These are phyloP conservation scores for Lentinus polychrous DNA, from an alignment of 1,284 basidiomycete species.

Conservation along the genomic window DNA sequence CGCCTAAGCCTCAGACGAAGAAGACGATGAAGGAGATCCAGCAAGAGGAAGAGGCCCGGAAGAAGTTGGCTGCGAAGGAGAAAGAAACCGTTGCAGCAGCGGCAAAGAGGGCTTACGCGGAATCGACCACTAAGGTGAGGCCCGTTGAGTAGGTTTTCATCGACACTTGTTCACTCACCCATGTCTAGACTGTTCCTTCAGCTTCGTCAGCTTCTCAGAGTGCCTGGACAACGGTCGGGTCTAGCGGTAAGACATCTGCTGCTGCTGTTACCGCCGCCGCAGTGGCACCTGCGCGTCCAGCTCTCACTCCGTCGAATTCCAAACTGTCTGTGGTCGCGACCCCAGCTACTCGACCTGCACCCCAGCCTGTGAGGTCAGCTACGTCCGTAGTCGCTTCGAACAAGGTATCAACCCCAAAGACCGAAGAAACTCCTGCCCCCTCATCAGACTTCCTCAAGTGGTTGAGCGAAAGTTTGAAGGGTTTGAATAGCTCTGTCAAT, in stretches of 20 bases:
- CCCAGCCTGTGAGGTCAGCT: constrained; percentile 18
- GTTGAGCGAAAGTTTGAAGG: constrained; percentile 84
- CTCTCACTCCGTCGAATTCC: constrained; percentile 23
- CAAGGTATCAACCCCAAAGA: constrained; percentile 35
- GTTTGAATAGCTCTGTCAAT: constrained; percentile 76
- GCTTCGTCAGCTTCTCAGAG: constrained; percentile 32
- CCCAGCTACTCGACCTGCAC: constrained; percentile 10
- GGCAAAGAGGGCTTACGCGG: constrained; percentile 71
- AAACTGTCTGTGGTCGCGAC: constrained; percentile 13
- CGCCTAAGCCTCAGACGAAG: constrained; percentile 55
- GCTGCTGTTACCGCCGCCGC: constrained; percentile 20
- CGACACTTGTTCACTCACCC: not conserved
- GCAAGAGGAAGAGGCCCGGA: constrained; percentile 89
- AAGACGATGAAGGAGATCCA: constrained; percentile 99
- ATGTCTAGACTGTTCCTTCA: not conserved
- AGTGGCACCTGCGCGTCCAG: constrained; percentile 19
- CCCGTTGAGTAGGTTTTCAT: not conserved
- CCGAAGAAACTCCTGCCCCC: constrained; percentile 53
- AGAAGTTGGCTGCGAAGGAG: constrained; percentile 62
- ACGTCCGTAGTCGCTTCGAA: constrained; percentile 29
- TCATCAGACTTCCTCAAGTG: constrained; percentile 94
- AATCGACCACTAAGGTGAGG: constrained; percentile 67
- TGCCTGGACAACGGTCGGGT: constrained; percentile 84
- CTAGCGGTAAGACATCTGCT: constrained; percentile 57
- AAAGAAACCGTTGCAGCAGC: constrained; percentile 43